Evolutionary conservation across 495 filamentous ascomycete species (phyloP).

Genomic region (Talaromyces proteolyticus): DNA sequence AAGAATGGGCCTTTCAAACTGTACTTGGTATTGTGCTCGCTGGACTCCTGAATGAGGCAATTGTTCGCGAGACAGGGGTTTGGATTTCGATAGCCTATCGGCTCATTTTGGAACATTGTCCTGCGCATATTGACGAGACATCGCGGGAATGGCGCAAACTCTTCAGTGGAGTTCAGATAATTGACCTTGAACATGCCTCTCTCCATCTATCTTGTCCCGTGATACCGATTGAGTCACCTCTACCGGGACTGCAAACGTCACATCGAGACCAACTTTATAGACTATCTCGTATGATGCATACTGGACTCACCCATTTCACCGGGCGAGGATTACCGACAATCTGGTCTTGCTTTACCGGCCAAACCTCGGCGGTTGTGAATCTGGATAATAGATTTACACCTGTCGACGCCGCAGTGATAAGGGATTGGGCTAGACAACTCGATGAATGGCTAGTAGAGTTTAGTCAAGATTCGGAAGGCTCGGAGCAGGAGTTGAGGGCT

Average conservation of each 20-base stretch:
- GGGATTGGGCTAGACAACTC: slow-evolving; percentile 6
- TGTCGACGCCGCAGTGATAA: slow-evolving; percentile 4
- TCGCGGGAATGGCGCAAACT: slow-evolving; percentile 8
- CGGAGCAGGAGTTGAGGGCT: slow-evolving; percentile 1
- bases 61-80: slow-evolving; percentile 3
- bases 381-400: neutral
- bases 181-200: slow-evolving; percentile 6
- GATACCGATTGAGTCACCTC: slow-evolving; percentile 5
- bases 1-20: slow-evolving; percentile 7
- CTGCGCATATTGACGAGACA: slow-evolving; percentile 7
- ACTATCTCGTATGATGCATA: slow-evolving; percentile 4
- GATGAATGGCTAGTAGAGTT: slow-evolving; percentile 8
- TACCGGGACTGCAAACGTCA: slow-evolving; percentile 4
- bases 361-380: neutral
- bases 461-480: neutral
- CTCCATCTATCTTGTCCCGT: slow-evolving; percentile 7
- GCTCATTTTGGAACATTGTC: slow-evolving; percentile 5
- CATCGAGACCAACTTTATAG: slow-evolving; percentile 6
- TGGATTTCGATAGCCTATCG: slow-evolving; percentile 7
- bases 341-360: slow-evolving; percentile 5
- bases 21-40: slow-evolving; percentile 6
- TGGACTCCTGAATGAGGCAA: slow-evolving; percentile 5
- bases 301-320: slow-evolving; percentile 7
- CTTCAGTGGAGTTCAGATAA: slow-evolving; percentile 7
- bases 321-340: slow-evolving; percentile 6